Evolutionary conservation across 495 filamentous ascomycete genomes (phyloP).

Genomic region (Xylaria scruposa): DNA sequence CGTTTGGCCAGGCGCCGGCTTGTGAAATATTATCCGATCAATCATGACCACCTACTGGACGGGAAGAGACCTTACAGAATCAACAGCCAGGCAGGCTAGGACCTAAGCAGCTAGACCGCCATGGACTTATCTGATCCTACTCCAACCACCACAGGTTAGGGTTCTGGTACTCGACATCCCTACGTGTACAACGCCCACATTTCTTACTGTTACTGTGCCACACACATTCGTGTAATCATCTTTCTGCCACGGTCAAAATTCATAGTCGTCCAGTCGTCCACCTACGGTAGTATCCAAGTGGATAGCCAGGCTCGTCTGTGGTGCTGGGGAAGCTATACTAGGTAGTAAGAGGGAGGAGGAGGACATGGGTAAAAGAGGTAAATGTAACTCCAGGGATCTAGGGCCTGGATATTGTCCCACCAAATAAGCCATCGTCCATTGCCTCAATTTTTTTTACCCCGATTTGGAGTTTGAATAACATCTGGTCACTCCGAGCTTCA

Average conservation of each 20-base stretch:
- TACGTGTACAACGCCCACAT: constrained; percentile 21
- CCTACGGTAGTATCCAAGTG: neutral
- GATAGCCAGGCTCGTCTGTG: neutral
- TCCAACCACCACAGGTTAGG: neutral
- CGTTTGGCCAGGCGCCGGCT: neutral
- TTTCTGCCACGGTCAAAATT: neutral
- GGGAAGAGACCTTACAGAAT: neutral
- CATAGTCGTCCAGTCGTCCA: neutral
- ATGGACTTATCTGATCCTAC: neutral
- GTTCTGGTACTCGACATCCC: neutral
- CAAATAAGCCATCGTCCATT: constrained; percentile 12
- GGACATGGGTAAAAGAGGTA: constrained; percentile 1
- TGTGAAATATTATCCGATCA: constrained; percentile 12
- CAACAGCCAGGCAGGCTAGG: neutral
- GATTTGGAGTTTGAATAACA: neutral
- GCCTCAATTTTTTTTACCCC: neutral
- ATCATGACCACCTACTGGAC: neutral
- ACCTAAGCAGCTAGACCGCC: neutral
- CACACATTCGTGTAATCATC: constrained; percentile 11
- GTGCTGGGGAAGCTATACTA: neutral
- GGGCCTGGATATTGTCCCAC: constrained; percentile 15
- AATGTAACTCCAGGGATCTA: neutral
- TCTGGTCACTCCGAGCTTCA: neutral
- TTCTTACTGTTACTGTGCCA: constrained; percentile 12
- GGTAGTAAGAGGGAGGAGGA: constrained; percentile 13